phyloP scores from a whole-genome alignment of 2,329 filamentous ascomycete genomes.

The Aquanectria penicillioides region DNA sequence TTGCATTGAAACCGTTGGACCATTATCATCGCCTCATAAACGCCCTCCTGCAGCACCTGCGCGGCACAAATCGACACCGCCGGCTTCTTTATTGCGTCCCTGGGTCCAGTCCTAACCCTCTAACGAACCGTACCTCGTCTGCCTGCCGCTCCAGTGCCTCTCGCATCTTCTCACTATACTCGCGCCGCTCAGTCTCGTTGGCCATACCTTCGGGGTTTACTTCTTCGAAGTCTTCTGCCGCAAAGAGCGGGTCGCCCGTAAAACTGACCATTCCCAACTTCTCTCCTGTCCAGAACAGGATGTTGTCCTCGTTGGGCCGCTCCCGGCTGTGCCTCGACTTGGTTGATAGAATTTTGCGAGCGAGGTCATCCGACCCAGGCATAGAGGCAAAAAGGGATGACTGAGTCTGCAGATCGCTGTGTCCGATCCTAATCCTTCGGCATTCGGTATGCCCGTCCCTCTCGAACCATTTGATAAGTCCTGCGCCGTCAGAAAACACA shows the following conservation, averaged over 20 bases:
- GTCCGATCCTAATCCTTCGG: conserved; percentile 63
- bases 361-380: conserved; percentile 74
- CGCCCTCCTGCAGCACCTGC: conserved; percentile 18
- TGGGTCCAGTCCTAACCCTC: conserved; percentile 61
- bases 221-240: conserved; percentile 61
- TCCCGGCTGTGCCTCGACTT: conserved; percentile 47
- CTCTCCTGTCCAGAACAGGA: conserved; percentile 90
- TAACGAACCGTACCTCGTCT: conserved; percentile 80
- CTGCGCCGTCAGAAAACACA: conserved; percentile 85
- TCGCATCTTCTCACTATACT: conserved; percentile 78
- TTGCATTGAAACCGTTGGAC: not conserved
- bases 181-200: conserved; percentile 64
- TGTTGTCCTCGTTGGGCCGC: conserved; percentile 67
- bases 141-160: conserved; percentile 80
- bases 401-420: conserved; percentile 59
- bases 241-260: conserved; percentile 61
- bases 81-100: not conserved
- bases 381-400: conserved; percentile 62
- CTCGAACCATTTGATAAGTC: conserved; percentile 90
- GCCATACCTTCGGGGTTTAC: conserved; percentile 55
- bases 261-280: conserved; percentile 79
- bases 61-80: not conserved
- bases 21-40: not conserved
- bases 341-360: conserved; percentile 80
- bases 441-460: conserved; percentile 77